A percentile compares a stretch with the other conserved stretches of the same genome.
These are phyloP conservation scores for Aspergillus sojae DNA, from an alignment of 2,329 filamentous ascomycete genomes.

Conservation along the genomic window DNA sequence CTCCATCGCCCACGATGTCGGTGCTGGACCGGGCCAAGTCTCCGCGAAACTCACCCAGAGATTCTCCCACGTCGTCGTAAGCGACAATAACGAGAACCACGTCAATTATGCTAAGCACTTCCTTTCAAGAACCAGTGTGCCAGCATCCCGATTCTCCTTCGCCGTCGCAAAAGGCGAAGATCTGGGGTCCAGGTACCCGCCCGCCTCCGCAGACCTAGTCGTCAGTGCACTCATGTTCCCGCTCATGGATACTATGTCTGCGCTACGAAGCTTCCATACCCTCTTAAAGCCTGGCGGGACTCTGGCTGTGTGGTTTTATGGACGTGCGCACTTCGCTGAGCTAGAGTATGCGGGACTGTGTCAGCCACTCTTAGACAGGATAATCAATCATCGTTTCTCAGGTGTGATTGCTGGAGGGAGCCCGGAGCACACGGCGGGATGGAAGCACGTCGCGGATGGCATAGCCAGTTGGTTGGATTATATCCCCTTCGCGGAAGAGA, in stretches of 20 bases:
- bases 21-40: neutral
- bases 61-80: neutral
- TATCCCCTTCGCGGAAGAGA: neutral
- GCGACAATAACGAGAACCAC: neutral
- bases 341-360: neutral
- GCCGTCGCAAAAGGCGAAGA: neutral
- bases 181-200: neutral
- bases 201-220: neutral
- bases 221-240: neutral
- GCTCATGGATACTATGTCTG: neutral
- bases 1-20: neutral
- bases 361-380: neutral
- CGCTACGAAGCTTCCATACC: neutral
- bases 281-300: neutral
- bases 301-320: neutral
- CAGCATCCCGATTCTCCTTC: neutral
- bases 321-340: neutral
- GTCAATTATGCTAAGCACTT: neutral
- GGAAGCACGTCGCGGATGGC: neutral
- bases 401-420: neutral
- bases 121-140: neutral
- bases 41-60: neutral
- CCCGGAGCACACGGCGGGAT: neutral
- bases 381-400: neutral
- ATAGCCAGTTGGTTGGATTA: neutral